phyloP scores from a whole-genome alignment of 306 rosid genomes.

The Begonia fuchsioides region DNA sequence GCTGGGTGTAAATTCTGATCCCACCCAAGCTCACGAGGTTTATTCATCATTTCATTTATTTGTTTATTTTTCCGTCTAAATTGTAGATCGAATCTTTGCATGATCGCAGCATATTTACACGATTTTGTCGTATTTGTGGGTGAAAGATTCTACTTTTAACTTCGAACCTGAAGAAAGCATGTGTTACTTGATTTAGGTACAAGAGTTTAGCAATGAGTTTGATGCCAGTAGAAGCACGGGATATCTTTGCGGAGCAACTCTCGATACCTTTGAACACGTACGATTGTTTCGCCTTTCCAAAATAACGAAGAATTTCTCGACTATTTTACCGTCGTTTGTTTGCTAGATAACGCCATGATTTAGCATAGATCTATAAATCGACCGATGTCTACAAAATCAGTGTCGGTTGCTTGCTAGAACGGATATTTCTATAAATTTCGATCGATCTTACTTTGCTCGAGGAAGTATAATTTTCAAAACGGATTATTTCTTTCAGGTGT shows the following conservation, averaged over 20 bases:
- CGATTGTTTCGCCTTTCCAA: slow-evolving; percentile 16
- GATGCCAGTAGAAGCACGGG: slow-evolving; percentile 89
- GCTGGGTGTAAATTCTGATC: slow-evolving; percentile 95
- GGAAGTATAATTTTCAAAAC: too few species aligned
- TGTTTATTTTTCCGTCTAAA: neutral
- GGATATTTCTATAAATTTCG: too few species aligned
- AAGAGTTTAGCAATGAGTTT: slow-evolving; percentile 36
- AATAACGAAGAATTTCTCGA: neutral
- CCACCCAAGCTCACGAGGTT: slow-evolving; percentile 71
- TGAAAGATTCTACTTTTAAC: neutral
- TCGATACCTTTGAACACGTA: slow-evolving; percentile 69
- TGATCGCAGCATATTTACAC: too few species aligned
- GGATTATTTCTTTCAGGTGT: slow-evolving; percentile 26
- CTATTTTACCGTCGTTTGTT: neutral
- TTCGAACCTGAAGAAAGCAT: neutral
- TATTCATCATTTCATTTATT: neutral
- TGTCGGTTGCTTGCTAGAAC: neutral
- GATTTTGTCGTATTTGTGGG: too few species aligned
- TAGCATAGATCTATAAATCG: too few species aligned
- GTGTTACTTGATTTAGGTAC: slow-evolving; percentile 38
- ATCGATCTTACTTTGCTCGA: too few species aligned
- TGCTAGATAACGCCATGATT: neutral
- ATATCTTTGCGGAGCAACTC: slow-evolving; percentile 65
- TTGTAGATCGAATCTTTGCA: neutral
- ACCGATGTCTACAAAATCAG: neutral